Evolutionary conservation across 495 filamentous ascomycete species (phyloP).

Genomic region (Aspergillus taichungensis): DNA sequence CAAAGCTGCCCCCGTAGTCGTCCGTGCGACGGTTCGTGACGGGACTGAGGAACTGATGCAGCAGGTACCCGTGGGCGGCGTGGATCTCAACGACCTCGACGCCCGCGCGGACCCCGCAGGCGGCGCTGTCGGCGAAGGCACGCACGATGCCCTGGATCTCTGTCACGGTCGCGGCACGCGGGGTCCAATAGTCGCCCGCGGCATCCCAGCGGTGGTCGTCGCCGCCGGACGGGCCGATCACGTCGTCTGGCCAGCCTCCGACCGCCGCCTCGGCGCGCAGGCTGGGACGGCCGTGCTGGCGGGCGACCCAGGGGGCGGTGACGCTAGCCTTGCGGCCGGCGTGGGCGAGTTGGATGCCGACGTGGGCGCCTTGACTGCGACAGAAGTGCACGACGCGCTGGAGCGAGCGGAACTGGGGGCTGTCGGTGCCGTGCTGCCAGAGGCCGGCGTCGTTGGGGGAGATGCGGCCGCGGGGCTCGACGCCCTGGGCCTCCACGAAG

Average conservation of each 20-base stretch:
- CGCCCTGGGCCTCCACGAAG: slow-evolving; percentile 61
- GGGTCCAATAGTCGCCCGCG: slow-evolving; percentile 27
- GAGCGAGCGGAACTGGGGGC: slow-evolving; percentile 53
- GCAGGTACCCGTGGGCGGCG: slow-evolving; percentile 59
- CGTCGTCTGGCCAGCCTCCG: slow-evolving; percentile 61
- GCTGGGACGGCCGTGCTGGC: slow-evolving; percentile 16
- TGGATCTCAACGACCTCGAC: slow-evolving; percentile 58
- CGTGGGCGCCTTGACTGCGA: slow-evolving; percentile 54
- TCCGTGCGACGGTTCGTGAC: slow-evolving; percentile 54
- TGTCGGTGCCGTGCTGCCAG: slow-evolving; percentile 47
- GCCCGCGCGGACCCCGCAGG: slow-evolving; percentile 54
- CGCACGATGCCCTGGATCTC: slow-evolving; percentile 57
- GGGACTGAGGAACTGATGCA: slow-evolving; percentile 55
- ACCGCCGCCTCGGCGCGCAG: slow-evolving; percentile 43
- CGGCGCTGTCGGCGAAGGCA: slow-evolving; percentile 52
- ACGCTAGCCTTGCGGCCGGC: slow-evolving; percentile 66
- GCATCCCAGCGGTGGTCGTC: slow-evolving; percentile 39
- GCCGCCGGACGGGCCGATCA: slow-evolving; percentile 48
- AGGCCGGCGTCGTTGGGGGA: slow-evolving; percentile 60
- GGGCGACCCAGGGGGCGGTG: slow-evolving; percentile 50
- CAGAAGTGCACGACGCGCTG: slow-evolving; percentile 52
- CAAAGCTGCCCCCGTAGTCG: slow-evolving; percentile 50
- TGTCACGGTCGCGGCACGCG: slow-evolving; percentile 30
- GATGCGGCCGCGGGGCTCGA: slow-evolving; percentile 61
- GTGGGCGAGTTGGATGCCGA: slow-evolving; percentile 66